Percentiles rank a stretch among this genome's conserved stretches.
Conservation (phyloP, 805 yeast genomes). For the Ogataea wickerhamii region DNA sequence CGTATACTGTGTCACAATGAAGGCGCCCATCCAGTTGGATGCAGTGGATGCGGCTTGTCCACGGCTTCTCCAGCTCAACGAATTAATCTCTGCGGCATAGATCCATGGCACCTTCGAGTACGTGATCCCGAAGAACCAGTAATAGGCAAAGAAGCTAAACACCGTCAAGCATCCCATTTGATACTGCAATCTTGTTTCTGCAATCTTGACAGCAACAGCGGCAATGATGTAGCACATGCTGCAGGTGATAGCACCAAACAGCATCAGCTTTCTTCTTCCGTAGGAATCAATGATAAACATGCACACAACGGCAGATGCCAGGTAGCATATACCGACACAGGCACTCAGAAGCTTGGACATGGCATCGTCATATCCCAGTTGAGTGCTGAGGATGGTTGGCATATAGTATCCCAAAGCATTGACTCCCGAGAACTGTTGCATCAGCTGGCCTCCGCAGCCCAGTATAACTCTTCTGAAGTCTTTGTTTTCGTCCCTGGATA, state of each 20-base stretch:
- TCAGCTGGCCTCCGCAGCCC: slow-evolving; percentile 41
- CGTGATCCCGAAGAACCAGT: slow-evolving; percentile 45
- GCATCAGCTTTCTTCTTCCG: slow-evolving; percentile 57
- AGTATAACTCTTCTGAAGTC: slow-evolving; percentile 45
- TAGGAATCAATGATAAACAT: slow-evolving; percentile 53
- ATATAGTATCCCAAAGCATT: slow-evolving; percentile 66
- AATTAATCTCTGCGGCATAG: slow-evolving; percentile 64
- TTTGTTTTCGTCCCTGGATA: slow-evolving; percentile 43
- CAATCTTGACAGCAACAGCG: slow-evolving; percentile 9
- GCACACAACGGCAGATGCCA: slow-evolving; percentile 56
- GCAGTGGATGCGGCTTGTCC: slow-evolving; percentile 57
- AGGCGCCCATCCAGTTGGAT: slow-evolving; percentile 65
- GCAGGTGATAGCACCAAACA: slow-evolving; percentile 45
- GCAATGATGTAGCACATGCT: slow-evolving; percentile 45
- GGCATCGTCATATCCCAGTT: slow-evolving; percentile 46
- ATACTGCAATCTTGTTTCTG: slow-evolving; percentile 6
- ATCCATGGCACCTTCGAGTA: slow-evolving; percentile 47
- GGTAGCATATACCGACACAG: slow-evolving; percentile 55
- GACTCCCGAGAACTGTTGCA: slow-evolving; percentile 68
- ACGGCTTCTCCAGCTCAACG: slow-evolving; percentile 61
- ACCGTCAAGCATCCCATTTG: slow-evolving; percentile 44
- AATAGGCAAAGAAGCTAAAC: slow-evolving; percentile 48
- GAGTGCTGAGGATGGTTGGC: slow-evolving; percentile 47
- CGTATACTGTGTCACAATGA: slow-evolving; percentile 61
- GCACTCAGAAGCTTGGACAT: slow-evolving; percentile 59